Percentiles rank a stretch among this genome's conserved stretches.
These are phyloP conservation scores for Ustilago shanxiensis DNA, from an alignment of 1,284 basidiomycete genomes.

Conservation along the genomic window DNA sequence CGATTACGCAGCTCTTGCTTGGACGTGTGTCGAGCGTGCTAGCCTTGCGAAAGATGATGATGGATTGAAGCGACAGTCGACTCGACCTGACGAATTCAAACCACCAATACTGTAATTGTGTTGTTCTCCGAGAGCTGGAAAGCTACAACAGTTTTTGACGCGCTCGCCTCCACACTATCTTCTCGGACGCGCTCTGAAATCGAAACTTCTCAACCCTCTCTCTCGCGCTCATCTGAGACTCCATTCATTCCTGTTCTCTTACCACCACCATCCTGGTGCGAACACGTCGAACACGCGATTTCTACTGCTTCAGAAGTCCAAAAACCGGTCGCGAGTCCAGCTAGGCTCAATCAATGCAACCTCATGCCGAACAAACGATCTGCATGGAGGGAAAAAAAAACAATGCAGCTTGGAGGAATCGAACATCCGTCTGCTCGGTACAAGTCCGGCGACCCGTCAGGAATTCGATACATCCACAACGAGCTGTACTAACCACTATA, in stretches of 20 bases:
- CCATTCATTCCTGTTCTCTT: neutral
- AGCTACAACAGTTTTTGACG: neutral
- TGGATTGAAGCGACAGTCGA: neutral
- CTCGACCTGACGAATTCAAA: too few species aligned
- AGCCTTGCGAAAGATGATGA: neutral
- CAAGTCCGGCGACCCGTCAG: constrained; percentile 13
- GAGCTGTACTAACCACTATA: constrained; percentile 44
- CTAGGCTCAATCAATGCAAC: too few species aligned
- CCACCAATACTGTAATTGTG: neutral
- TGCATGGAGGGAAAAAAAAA: too few species aligned
- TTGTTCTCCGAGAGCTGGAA: neutral
- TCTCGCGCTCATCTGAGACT: too few species aligned
- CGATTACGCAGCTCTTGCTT: too few species aligned
- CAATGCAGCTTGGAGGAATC: constrained; percentile 31
- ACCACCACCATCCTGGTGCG: too few species aligned
- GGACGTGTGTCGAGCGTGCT: too few species aligned
- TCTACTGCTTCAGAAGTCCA: too few species aligned
- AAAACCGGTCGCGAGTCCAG: too few species aligned
- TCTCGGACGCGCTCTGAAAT: neutral
- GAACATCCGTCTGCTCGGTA: constrained; percentile 49
- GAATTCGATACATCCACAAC: constrained; percentile 18
- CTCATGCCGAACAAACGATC: too few species aligned
- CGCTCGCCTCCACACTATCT: neutral
- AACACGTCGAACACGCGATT: too few species aligned
- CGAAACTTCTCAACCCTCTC: too few species aligned